Evolutionary conservation across 2,329 filamentous ascomycete genomes (phyloP), one percentile per base, ranked within the genome.

Genomic region (Cytospora paraplurivora): DNA sequence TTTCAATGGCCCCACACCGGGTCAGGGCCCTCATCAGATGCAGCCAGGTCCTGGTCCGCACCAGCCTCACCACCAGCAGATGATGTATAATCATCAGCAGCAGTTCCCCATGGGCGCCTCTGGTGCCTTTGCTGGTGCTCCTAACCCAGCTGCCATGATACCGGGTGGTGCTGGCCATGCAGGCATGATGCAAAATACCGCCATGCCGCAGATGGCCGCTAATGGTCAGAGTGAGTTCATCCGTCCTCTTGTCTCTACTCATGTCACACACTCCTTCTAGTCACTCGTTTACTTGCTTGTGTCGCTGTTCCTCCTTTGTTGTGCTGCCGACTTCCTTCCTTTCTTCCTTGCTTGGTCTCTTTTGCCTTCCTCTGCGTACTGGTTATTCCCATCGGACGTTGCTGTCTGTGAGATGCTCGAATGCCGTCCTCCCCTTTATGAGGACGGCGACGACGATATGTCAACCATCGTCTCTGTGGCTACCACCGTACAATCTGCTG

Each of bases 111-210:
- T 86, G 82, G 77, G 76, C 60, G 76, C 78, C 62, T 83, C 85
- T 71, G 77, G 76, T 64, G 76, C 73, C 67, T 86, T 84, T 69
- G 78, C 78, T 56, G 79, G 79, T 55, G 80, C 77, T 68, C 79
- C 80, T 59, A 84, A 82, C 68, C 76, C 79, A 59, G 76, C 56
- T 58, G 69, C 71, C 66, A 72, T 83, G 74, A 84, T 86, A 82
- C 85, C 85, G 79, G 76, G 78, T 56, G 79, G 77, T 68, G 75
- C 75, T 67, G 81, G 80, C 49, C 79, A 81, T 76, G 80, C 78
- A 75, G 83, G 80, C 71, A 87, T 88, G 84, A 87, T 88, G 85
- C 85, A 84, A 76, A 85, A 81, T 72, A 75, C 82, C 69, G 81
- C 76, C 72, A 85, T 86, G 82, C 80, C 79, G 67, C 82, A 83